Conservation (phyloP, 2,329 filamentous ascomycete genomes). For the Xylaria hypoxylon region DNA sequence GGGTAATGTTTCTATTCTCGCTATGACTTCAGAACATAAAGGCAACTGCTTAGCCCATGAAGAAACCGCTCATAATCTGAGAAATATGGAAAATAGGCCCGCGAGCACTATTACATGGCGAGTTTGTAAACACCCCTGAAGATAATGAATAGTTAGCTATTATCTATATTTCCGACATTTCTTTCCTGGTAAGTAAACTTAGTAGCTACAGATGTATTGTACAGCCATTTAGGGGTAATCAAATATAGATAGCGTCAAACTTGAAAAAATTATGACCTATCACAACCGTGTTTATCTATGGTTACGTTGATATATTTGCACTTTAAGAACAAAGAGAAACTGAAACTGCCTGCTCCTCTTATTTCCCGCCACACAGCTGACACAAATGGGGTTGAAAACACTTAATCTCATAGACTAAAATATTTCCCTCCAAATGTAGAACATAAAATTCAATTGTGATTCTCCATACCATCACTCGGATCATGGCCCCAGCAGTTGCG, state of each 20-base stretch:
- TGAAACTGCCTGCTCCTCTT: not conserved
- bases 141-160: too few relatives aligned
- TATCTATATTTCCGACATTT: too few relatives aligned
- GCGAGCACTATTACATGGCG: too few relatives aligned
- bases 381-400: not conserved
- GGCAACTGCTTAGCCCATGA: too few relatives aligned
- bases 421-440: not conserved
- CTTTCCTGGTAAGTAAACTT: too few relatives aligned
- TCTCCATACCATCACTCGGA: not conserved
- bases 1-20: too few relatives aligned
- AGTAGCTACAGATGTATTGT: too few relatives aligned
- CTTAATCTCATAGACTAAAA: not conserved
- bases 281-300: not conserved
- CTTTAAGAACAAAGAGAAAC: constrained; percentile 20
- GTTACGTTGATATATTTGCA: not conserved
- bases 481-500: not conserved
- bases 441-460: not conserved
- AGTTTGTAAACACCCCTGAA: too few relatives aligned
- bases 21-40: too few relatives aligned
- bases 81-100: too few relatives aligned
- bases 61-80: too few relatives aligned
- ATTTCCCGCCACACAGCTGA: not conserved
- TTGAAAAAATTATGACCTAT: constrained; percentile 1
- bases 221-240: too few relatives aligned
- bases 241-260: not conserved